These are phyloP conservation scores for Penicillium nucicola DNA, from an alignment of 495 filamentous ascomycete species.

Conservation along the genomic window DNA sequence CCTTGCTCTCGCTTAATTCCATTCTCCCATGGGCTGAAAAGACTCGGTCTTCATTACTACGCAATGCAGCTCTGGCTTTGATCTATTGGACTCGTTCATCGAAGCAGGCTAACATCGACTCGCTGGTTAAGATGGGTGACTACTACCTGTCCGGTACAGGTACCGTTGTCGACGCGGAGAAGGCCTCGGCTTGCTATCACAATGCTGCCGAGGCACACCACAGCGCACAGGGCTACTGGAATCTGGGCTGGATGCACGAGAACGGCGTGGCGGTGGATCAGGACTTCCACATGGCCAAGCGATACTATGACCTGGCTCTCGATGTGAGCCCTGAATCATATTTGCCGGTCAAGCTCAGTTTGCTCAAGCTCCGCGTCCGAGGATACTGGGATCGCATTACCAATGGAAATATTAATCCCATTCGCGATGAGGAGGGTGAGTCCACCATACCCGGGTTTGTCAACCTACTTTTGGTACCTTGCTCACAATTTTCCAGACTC, in stretches of 20 bases:
- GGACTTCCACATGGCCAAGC: slow-evolving; percentile 95
- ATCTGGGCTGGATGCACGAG: slow-evolving; percentile 99
- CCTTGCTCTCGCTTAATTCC: slow-evolving; percentile 50
- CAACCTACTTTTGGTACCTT: not conserved
- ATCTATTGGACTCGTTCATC: slow-evolving; percentile 97
- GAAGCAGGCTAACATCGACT: slow-evolving; percentile 90
- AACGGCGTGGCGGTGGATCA: slow-evolving; percentile 91
- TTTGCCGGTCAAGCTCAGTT: slow-evolving; percentile 83
- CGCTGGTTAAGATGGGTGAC: slow-evolving; percentile 96
- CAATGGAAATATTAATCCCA: slow-evolving; percentile 82
- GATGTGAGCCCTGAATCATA: slow-evolving; percentile 92
- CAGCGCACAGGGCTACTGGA: slow-evolving; percentile 94
- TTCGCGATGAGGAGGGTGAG: slow-evolving; percentile 84
- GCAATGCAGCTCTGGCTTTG: slow-evolving; percentile 74
- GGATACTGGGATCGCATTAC: slow-evolving; percentile 94
- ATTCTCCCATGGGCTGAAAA: slow-evolving; percentile 41
- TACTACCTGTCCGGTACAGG: slow-evolving; percentile 87
- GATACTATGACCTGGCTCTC: slow-evolving; percentile 89
- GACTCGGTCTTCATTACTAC: slow-evolving; percentile 49
- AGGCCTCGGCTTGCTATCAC: slow-evolving; percentile 89
- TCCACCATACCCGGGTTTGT: not conserved
- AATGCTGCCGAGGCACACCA: slow-evolving; percentile 86
- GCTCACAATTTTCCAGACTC: slow-evolving; percentile 39
- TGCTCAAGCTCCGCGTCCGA: slow-evolving; percentile 79
- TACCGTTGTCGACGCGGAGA: slow-evolving; percentile 66